phyloP scores from a whole-genome alignment of 768 basidiomycete genomes.

The Pleurotus giganteus region DNA sequence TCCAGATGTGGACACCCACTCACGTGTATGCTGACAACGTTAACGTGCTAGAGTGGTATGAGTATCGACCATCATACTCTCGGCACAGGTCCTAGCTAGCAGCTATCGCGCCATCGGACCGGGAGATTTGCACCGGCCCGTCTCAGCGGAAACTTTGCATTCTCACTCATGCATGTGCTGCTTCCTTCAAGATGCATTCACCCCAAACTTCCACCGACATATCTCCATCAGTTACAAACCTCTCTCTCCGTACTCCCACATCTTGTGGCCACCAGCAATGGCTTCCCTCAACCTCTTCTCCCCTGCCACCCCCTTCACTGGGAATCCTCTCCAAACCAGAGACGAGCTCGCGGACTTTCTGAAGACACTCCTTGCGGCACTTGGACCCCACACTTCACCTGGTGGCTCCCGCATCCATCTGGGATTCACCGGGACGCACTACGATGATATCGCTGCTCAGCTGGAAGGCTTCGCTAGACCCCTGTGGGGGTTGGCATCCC shows the following conservation, averaged over 20 bases:
- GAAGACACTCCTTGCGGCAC: slow-evolving; percentile 58
- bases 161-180: too few species aligned
- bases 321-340: slow-evolving; percentile 62
- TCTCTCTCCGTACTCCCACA: background rate
- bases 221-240: background rate
- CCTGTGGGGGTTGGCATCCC: slow-evolving; percentile 69
- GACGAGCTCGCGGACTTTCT: slow-evolving; percentile 58
- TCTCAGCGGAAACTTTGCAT: too few species aligned
- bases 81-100: too few species aligned
- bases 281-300: slow-evolving; percentile 31
- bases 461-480: slow-evolving; percentile 78
- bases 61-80: too few species aligned
- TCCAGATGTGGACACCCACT: too few species aligned
- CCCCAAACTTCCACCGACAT: background rate
- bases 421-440: slow-evolving; percentile 69
- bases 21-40: too few species aligned
- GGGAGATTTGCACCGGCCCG: too few species aligned
- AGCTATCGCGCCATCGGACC: too few species aligned
- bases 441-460: slow-evolving; percentile 68
- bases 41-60: too few species aligned
- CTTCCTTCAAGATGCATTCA: background rate
- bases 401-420: slow-evolving; percentile 72
- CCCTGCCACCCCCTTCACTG: slow-evolving; percentile 41
- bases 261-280: background rate
- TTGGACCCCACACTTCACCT: slow-evolving; percentile 67